A percentile compares a stretch with the other conserved stretches of the same genome.
phyloP scores from a whole-genome alignment of 23 red algal genomes.

The Gracilaria domingensis region DNA sequence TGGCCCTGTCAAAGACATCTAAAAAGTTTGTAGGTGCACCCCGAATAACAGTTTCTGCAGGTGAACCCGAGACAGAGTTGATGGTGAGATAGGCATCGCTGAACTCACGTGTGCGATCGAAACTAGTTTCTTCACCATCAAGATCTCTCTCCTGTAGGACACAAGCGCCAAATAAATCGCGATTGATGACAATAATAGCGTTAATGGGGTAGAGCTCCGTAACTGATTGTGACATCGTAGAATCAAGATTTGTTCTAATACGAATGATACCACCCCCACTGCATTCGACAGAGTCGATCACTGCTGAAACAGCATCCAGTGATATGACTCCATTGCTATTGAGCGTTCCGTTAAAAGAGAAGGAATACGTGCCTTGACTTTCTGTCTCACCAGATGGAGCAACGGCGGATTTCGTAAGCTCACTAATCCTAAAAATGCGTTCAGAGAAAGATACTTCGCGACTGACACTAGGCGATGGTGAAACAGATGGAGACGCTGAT shows the following conservation, averaged over 20 bases:
- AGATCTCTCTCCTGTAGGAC: background rate
- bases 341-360: slow-evolving; percentile 29
- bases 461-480: slow-evolving; percentile 1
- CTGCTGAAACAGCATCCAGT: background rate
- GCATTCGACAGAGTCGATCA: slow-evolving; percentile 19
- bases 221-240: background rate
- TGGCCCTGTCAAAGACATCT: slow-evolving; percentile 12
- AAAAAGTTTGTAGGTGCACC: slow-evolving; percentile 26
- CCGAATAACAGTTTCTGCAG: background rate
- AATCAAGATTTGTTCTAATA: background rate
- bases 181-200: slow-evolving; percentile 10
- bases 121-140: background rate
- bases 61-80: slow-evolving; percentile 32
- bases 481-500: background rate
- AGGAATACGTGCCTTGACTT: background rate
- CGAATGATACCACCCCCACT: slow-evolving; percentile 5
- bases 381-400: background rate
- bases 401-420: background rate
- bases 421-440: slow-evolving; percentile 13
- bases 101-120: slow-evolving; percentile 11
- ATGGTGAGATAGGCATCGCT: slow-evolving; percentile 33
- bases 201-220: slow-evolving; percentile 16
- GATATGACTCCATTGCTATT: slow-evolving; percentile 34
- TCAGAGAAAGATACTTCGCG: background rate
- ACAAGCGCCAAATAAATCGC: slow-evolving; percentile 18